Conservation (phyloP, 176 grass and related monocot species). For the Aegilops longissima region DNA sequence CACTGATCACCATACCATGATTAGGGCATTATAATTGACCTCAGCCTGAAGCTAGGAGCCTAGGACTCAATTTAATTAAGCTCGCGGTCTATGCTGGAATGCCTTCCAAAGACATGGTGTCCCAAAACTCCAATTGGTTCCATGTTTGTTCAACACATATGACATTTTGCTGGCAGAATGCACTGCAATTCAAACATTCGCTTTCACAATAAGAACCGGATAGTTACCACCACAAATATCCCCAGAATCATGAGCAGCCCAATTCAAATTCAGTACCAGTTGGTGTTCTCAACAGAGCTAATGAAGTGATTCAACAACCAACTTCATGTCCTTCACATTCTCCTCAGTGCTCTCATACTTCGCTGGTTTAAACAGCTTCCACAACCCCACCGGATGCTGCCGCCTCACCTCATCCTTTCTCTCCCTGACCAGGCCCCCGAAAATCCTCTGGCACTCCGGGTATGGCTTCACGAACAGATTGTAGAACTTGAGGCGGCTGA, state of each 20-base stretch:
- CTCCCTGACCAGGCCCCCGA: slow-evolving; percentile 35
- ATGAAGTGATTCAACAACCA: slow-evolving; percentile 49
- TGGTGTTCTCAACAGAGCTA: slow-evolving; percentile 4
- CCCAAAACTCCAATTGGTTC: not conserved
- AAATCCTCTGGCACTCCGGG: slow-evolving; percentile 76
- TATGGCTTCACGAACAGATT: slow-evolving; percentile 94
- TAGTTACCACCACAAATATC: not conserved
- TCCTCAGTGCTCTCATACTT: slow-evolving; percentile 45
- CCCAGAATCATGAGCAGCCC: not conserved
- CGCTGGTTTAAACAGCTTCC: slow-evolving; percentile 74
- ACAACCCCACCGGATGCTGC: slow-evolving; percentile 47
- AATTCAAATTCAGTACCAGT: not conserved
- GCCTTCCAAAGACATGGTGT: not conserved
- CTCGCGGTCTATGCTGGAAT: no score
- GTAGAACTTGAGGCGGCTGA: slow-evolving; percentile 73
- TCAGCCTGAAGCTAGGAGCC: not conserved
- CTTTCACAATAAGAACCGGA: not conserved
- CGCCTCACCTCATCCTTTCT: slow-evolving; percentile 32
- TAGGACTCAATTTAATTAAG: not conserved
- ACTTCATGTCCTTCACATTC: slow-evolving; percentile 67
- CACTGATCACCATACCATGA: slow-evolving; percentile 7
- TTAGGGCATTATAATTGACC: not conserved
- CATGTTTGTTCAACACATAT: not conserved
- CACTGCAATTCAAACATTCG: not conserved
- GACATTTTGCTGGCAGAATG: not conserved